Evolutionary conservation across 352 stramenopile genomes (phyloP), one percentile per base, ranked within the genome.

Genomic region (Saprolegnia diclina): DNA sequence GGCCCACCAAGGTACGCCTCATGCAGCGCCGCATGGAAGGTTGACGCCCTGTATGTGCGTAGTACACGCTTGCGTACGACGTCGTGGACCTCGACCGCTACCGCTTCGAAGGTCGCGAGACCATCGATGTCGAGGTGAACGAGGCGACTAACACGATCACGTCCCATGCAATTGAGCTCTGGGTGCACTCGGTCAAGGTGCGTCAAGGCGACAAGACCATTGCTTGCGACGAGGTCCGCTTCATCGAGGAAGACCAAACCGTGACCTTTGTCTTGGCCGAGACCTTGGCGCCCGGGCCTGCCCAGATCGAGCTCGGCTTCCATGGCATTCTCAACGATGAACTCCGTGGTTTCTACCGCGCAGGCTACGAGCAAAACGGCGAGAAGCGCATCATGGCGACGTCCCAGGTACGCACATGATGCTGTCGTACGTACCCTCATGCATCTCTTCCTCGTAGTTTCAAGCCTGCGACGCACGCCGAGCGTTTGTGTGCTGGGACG

Each of bases 401-500:
- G 65, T 68, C 65, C 21, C 53, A 71, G 65, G 40, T 56, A 59
- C 24, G 59, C n/a, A 22, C 16, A 54, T 21, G 42, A 7, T 48
- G 21, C 48, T 24, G 21, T 61, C 13, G 59, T 4, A 5, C 44
- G n/a, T 11, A 72, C 6, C 21, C 18, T 52, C 45, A 72, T 42
- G 45, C 62, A 35, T 35, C 29, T 35, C 29, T 72, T 21, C n/a
- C 5, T 13, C 45, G 11, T 53, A 92, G 72, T 92, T 92, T 57
- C 80, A 87, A 67, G 87, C 88, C 44, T 90, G 90, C 61, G 87
- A 97, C 59, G 88, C 89, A 18, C 87, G 96, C 56, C 87, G 94
- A 21, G 96, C 94, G 26, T 99, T 99, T 74, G 96, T 96, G 6
- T 99, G 97, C 81, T 98, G 96, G 88, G 97, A 99, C 77, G 97